Evolutionary conservation across 345 rosid genomes (phyloP).

Genomic region (Eucalyptus pauciflora): DNA sequence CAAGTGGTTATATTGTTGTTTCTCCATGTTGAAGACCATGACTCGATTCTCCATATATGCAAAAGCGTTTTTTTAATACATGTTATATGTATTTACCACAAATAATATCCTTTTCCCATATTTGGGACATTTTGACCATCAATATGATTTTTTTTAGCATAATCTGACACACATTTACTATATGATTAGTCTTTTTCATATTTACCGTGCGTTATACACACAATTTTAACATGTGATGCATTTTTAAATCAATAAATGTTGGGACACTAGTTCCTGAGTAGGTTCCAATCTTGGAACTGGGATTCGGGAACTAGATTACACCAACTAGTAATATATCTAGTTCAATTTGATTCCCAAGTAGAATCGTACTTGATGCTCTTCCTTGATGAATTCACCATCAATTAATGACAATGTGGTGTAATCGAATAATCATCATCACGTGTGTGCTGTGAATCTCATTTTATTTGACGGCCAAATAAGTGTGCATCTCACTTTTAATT

Average conservation of each 20-base stretch:
- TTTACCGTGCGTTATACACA: rapidly evolving
- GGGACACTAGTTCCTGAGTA: rapidly evolving
- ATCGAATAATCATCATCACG: rapidly evolving
- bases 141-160: neutral
- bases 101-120: neutral
- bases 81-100: neutral
- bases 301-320: neutral
- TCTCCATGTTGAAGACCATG: neutral
- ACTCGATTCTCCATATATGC: neutral
- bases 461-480: neutral
- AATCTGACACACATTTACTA: neutral
- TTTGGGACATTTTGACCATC: neutral
- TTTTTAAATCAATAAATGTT: neutral
- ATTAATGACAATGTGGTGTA: rapidly evolving
- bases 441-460: rapidly evolving
- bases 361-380: neutral
- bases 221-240: neutral
- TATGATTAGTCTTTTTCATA: neutral
- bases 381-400: rapidly evolving
- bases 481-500: neutral
- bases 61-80: neutral
- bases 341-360: rapidly evolving
- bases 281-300: rapidly evolving
- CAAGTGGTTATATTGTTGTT: neutral
- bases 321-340: rapidly evolving